Conservation (phyloP, 176 grass and related monocot species). For the Zoysia pacifica region DNA sequence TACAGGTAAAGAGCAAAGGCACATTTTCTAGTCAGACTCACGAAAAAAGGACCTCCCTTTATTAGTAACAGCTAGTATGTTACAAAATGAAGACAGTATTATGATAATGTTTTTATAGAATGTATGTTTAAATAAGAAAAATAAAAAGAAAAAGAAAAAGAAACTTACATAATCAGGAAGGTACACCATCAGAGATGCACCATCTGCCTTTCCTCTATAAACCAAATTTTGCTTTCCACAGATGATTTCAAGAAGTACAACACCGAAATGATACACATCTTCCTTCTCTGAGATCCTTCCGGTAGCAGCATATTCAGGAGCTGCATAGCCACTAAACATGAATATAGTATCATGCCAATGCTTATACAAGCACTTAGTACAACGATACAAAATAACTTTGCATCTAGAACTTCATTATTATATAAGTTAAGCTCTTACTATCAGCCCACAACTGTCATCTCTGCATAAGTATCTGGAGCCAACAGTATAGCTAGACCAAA, state of each 20-base stretch:
- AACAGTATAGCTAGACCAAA: conserved; percentile 47
- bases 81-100: neutral
- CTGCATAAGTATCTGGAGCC: conserved; percentile 14
- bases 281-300: conserved; percentile 41
- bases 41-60: neutral
- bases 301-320: conserved; percentile 45
- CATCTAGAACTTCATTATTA: neutral
- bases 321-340: conserved; percentile 44
- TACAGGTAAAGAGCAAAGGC: neutral
- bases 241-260: conserved; percentile 43
- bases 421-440: conserved; percentile 23
- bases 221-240: conserved; percentile 24
- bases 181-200: neutral
- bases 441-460: conserved; percentile 15
- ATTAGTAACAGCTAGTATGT: neutral
- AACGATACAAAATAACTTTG: neutral
- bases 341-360: too few relatives aligned
- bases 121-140: too few relatives aligned
- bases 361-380: neutral
- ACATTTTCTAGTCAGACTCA: neutral
- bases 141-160: too few relatives aligned
- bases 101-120: neutral
- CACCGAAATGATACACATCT: conserved; percentile 54
- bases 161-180: neutral
- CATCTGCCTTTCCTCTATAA: neutral